These are phyloP conservation scores for Bothriochloa decipiens DNA, from an alignment of 176 grass and related monocot genomes.

Conservation along the genomic window DNA sequence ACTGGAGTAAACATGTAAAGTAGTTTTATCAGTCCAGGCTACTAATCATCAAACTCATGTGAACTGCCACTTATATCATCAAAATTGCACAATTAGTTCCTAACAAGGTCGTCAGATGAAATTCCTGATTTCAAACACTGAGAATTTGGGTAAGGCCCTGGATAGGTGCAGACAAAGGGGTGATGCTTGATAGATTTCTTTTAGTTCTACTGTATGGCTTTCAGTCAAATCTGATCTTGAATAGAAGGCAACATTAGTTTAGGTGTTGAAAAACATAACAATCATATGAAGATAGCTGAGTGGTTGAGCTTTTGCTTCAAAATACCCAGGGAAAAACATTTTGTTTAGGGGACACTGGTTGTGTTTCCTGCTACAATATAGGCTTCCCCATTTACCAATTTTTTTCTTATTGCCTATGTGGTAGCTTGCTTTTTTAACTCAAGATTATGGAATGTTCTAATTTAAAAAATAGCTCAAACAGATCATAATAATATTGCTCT, in stretches of 20 bases:
- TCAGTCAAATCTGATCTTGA: neutral
- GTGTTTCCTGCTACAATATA: slow-evolving; percentile 23
- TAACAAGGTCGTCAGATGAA: neutral
- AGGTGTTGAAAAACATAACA: slow-evolving; percentile 1
- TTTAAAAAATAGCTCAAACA: slow-evolving; percentile 28
- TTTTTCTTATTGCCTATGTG: slow-evolving; percentile 30
- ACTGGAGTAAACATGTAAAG: neutral
- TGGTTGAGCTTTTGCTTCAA: neutral
- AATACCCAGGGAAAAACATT: neutral
- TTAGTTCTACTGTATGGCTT: neutral
- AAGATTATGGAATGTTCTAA: neutral
- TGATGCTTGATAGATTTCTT: slow-evolving; percentile 31
- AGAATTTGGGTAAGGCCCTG: neutral
- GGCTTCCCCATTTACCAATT: slow-evolving; percentile 1
- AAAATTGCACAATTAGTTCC: neutral
- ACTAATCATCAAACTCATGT: neutral
- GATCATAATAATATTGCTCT: slow-evolving; percentile 13
- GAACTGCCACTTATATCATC: neutral
- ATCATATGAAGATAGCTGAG: neutral
- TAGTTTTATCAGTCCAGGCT: neutral
- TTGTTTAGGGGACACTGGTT: neutral
- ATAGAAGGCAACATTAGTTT: neutral
- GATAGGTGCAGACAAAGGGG: neutral
- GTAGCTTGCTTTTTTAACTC: neutral
- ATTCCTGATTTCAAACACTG: slow-evolving; percentile 8